Evolutionary conservation across 2,329 filamentous ascomycete species (phyloP), one percentile per base, ranked within the genome.

Genomic region (Meredithiella fracta): DNA sequence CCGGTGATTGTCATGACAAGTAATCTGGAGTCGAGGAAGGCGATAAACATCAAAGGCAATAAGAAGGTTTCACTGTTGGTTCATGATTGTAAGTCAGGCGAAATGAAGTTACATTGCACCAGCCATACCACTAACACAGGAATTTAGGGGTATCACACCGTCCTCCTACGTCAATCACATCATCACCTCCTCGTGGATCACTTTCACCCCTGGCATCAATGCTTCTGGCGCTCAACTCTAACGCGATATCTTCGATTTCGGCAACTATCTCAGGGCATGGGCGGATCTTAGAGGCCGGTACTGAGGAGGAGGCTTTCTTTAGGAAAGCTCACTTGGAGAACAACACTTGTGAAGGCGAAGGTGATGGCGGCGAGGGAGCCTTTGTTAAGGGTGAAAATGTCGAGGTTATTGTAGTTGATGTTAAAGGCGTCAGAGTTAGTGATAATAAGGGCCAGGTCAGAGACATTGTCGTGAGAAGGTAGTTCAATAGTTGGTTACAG

Each of bases 1-100:
- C 83, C 88, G n/a, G 85, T 89, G 61, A 94, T 97, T 65, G 85
- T 97, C 74, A 90, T 91, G 85, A 97, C 92, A 56, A 94, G 85
- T 49, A 88, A 88, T 62, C 80, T 83, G 1, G 78, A 80, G 57
- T 87, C 83, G 37, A 83, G 82, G 62, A 92, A 91, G 71, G 88
- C 82, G 29, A 78, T 81, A 63, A 95, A 96, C 67, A 80, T 97
- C 11, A 70, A 84, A 60, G 74, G 78, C 37, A 98, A 98, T 67
- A 85, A 89, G 0, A 84, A 85, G 61, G 89, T 98, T 60, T 94
- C 87, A 2, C 76, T 97, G 11, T 79, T 97, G n/a, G 92, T 97
- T 5, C 92, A 98, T 70, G 92, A 97, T 71, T 98, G 77, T 77
- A 66, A 61, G 68, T 61, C 8, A 22, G 20, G 25, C 7, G 11